Percentiles rank a stretch among this genome's conserved stretches.
phyloP scores from a whole-genome alignment of 345 rosid species.

The Raphanus sativus region DNA sequence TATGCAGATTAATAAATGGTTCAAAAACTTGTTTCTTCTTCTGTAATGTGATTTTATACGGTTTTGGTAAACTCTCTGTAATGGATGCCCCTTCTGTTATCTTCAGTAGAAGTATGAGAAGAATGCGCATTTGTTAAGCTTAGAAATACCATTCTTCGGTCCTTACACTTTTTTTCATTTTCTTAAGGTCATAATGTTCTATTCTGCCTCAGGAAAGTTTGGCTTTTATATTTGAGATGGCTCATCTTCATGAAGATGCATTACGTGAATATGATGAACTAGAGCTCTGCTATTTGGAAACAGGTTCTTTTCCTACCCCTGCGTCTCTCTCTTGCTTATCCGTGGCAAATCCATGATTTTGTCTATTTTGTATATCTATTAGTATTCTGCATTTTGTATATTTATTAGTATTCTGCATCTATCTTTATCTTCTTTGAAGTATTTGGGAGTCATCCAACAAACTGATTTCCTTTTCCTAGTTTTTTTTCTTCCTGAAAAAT shows the following conservation, averaged over 20 bases:
- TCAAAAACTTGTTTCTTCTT: not conserved
- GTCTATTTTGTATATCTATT: constrained; percentile 2
- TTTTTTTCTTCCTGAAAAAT: constrained; percentile 3
- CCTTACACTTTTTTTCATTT: constrained; percentile 21
- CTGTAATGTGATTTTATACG: not conserved
- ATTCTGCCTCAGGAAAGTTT: constrained; percentile 77
- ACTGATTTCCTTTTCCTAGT: constrained; percentile 4
- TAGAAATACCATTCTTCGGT: constrained; percentile 6
- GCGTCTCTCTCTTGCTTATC: not conserved
- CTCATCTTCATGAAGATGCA: constrained; percentile 94
- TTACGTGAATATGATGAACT: constrained; percentile 93
- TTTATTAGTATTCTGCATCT: not conserved
- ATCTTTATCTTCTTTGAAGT: not conserved
- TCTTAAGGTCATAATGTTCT: constrained; percentile 29
- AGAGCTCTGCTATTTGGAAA: constrained; percentile 93
- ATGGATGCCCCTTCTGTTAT: constrained; percentile 8
- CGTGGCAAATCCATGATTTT: not conserved
- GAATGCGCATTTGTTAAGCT: constrained; percentile 1
- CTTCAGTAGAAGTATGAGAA: constrained; percentile 18
- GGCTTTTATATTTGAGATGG: constrained; percentile 99
- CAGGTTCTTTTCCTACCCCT: constrained; percentile 52
- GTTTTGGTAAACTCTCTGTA: constrained; percentile 6
- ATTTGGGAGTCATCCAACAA: constrained; percentile 19
- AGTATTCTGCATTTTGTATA: not conserved
- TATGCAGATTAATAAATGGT: constrained; percentile 4